These are phyloP conservation scores for Pochonia chlamydosporia DNA, from an alignment of 2,329 filamentous ascomycete species.

Conservation along the genomic window DNA sequence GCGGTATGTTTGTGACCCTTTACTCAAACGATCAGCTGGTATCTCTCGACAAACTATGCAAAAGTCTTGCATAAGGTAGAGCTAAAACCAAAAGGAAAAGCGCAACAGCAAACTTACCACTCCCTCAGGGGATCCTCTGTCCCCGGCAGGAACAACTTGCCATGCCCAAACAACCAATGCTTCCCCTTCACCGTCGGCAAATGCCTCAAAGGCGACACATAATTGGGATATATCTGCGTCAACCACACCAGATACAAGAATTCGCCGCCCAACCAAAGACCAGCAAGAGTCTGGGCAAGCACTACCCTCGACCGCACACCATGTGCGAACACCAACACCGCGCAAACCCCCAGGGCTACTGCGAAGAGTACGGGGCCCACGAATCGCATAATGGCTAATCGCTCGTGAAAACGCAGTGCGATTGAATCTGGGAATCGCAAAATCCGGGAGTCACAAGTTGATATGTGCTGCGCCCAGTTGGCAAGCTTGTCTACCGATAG, in stretches of 20 bases:
- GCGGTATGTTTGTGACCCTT: constrained; percentile 56
- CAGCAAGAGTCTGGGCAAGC: constrained; percentile 28
- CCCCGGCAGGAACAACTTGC: constrained; percentile 29
- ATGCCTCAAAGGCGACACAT: constrained; percentile 43
- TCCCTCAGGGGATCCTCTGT: constrained; percentile 40
- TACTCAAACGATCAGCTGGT: constrained; percentile 28
- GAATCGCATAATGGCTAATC: not conserved
- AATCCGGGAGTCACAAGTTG: no score
- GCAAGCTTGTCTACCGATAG: no score
- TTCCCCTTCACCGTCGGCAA: constrained; percentile 38
- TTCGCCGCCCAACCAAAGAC: constrained; percentile 29
- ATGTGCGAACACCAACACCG: constrained; percentile 13
- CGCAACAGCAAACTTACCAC: constrained; percentile 33
- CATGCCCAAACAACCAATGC: constrained; percentile 45
- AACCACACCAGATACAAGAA: constrained; percentile 33
- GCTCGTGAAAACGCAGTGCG: no score
- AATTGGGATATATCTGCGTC: constrained; percentile 41
- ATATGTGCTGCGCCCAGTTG: no score
- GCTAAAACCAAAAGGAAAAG: not conserved
- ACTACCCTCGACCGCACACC: constrained; percentile 22
- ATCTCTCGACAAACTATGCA: not conserved
- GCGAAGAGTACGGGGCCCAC: constrained; percentile 13
- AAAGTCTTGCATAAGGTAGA: not conserved
- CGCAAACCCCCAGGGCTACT: constrained; percentile 17
- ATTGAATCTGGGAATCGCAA: no score